Evolutionary conservation across 192 early-diverging fungal species (phyloP).

Genomic region (Thoreauomyces humboldtii): DNA sequence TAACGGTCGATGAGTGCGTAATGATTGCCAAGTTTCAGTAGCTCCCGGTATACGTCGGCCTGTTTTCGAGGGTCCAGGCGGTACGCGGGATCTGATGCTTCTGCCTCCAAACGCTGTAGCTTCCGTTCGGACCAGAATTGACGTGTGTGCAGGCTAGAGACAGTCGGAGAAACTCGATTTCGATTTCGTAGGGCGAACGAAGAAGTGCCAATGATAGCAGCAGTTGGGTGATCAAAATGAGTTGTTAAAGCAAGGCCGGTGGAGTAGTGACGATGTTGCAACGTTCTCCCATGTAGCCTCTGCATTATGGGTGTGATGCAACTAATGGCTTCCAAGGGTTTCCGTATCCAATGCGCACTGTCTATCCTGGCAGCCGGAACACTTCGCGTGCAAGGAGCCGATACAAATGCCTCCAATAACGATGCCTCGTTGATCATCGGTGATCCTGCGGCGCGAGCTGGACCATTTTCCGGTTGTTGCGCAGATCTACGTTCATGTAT

Average conservation of each 20-base stretch:
- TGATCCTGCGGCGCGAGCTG: too few relatives aligned
- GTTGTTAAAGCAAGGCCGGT: too few relatives aligned
- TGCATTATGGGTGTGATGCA: background rate
- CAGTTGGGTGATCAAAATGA: too few relatives aligned
- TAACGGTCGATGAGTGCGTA: constrained; percentile 38
- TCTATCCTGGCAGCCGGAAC: background rate
- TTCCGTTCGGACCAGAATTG: constrained; percentile 32
- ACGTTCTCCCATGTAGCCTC: background rate
- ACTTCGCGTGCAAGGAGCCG: background rate
- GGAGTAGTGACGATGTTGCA: background rate
- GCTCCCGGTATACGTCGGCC: constrained; percentile 38
- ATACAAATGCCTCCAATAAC: too few relatives aligned
- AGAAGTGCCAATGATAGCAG: too few relatives aligned
- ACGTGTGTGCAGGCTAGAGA: constrained; percentile 2
- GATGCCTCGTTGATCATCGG: too few relatives aligned
- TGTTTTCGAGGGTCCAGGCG: constrained; percentile 29
- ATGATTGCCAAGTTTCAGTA: constrained; percentile 27
- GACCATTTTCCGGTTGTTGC: too few relatives aligned
- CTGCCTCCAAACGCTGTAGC: constrained; percentile 29
- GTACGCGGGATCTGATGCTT: constrained; percentile 28
- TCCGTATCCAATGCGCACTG: background rate
- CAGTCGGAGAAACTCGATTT: background rate
- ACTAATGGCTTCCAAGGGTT: background rate
- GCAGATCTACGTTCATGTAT: too few relatives aligned
- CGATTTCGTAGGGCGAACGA: constrained; percentile 1